phyloP scores from a whole-genome alignment of 495 filamentous ascomycete genomes.

The Neurospora sp. region DNA sequence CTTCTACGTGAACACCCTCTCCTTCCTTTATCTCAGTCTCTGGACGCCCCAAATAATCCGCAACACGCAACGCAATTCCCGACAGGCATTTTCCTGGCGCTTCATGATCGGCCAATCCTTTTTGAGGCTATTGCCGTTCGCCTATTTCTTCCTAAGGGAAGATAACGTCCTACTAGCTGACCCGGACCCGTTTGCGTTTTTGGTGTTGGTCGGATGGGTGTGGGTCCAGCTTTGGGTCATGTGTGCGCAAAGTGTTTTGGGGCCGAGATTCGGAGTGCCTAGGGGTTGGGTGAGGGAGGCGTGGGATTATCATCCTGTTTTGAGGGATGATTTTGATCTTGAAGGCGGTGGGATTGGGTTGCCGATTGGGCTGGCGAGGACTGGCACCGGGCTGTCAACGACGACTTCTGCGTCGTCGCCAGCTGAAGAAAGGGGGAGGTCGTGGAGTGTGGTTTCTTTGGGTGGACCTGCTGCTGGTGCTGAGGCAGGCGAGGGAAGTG shows the following conservation, averaged over 20 bases:
- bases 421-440: conserved; percentile 12
- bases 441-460: conserved; percentile 6
- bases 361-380: conserved; percentile 54
- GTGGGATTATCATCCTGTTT: conserved; percentile 89
- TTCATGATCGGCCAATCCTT: conserved; percentile 78
- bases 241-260: conserved; percentile 71
- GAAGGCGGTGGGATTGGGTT: conserved; percentile 54
- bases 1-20: conserved; percentile 57
- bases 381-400: conserved; percentile 15
- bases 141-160: conserved; percentile 65
- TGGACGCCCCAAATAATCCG: conserved; percentile 88
- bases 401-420: conserved; percentile 9
- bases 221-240: conserved; percentile 82
- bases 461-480: background rate
- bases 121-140: conserved; percentile 63
- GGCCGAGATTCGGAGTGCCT: conserved; percentile 58
- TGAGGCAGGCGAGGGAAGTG: background rate
- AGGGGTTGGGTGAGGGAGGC: conserved; percentile 66
- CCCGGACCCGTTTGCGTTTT: conserved; percentile 51
- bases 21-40: conserved; percentile 72
- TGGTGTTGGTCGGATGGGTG: conserved; percentile 65
- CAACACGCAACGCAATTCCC: conserved; percentile 84
- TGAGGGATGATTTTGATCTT: conserved; percentile 66
- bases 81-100: conserved; percentile 75
- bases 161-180: conserved; percentile 76